A percentile compares a stretch with the other conserved stretches of the same genome.
Evolutionary conservation across 495 filamentous ascomycete species (phyloP).

Genomic region (Penicillium subrubescens): DNA sequence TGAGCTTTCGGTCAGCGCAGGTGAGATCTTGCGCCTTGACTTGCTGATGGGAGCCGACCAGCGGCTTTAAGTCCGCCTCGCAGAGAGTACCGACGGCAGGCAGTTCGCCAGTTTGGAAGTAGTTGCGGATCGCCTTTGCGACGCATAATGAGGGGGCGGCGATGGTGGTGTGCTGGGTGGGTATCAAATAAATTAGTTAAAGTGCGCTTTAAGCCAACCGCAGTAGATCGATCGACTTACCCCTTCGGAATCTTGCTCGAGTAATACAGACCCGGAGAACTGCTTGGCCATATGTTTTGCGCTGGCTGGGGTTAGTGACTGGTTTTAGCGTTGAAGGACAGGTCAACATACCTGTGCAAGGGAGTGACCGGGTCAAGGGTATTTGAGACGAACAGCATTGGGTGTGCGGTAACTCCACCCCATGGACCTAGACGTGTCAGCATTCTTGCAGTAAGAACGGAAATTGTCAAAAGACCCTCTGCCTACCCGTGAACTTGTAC

Average conservation of each 20-base stretch:
- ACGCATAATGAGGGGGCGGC: constrained; percentile 52
- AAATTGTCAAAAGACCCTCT: not conserved
- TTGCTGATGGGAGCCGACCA: constrained; percentile 22
- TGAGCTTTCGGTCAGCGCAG: constrained; percentile 22
- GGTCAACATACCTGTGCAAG: constrained; percentile 34
- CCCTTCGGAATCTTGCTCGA: constrained; percentile 56
- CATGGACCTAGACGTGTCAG: constrained; percentile 29
- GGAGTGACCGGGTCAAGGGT: constrained; percentile 63
- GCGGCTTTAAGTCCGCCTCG: constrained; percentile 36
- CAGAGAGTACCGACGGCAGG: constrained; percentile 47
- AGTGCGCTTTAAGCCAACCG: not conserved
- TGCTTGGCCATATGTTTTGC: constrained; percentile 52
- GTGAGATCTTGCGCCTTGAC: constrained; percentile 1
- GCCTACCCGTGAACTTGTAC: constrained; percentile 54
- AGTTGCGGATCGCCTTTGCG: constrained; percentile 42
- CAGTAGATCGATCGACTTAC: constrained; percentile 38
- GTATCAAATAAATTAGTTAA: not conserved
- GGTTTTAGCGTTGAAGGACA: not conserved
- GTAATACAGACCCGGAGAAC: constrained; percentile 54
- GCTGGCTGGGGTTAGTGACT: constrained; percentile 18
- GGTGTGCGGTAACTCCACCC: constrained; percentile 49
- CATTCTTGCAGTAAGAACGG: not conserved
- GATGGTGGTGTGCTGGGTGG: constrained; percentile 50
- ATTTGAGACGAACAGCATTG: constrained; percentile 62
- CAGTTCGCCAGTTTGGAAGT: constrained; percentile 51